Percentiles rank a stretch among this genome's conserved stretches.
Conservation (phyloP, 164 flowering plant genomes). For the Tinospora cordifolia region DNA sequence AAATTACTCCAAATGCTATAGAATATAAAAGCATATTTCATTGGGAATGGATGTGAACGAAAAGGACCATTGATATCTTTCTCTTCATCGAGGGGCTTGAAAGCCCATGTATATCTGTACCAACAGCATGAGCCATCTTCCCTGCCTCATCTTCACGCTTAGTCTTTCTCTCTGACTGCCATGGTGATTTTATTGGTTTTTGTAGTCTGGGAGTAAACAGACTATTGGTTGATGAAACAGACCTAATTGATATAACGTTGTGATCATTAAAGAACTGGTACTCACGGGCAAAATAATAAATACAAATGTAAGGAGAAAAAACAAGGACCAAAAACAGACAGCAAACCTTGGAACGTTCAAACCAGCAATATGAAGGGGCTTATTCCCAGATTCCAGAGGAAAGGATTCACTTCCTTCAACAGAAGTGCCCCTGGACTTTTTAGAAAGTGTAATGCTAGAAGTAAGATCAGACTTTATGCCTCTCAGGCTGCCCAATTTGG, state of each 20-base stretch:
- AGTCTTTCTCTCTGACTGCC: constrained; percentile 17
- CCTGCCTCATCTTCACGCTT: constrained; percentile 9
- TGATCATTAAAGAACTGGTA: background rate
- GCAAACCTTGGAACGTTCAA: constrained; percentile 38
- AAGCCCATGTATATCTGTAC: constrained; percentile 25
- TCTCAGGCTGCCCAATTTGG: constrained; percentile 18
- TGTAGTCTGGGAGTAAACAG: constrained; percentile 17
- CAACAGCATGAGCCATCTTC: constrained; percentile 20
- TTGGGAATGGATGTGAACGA: background rate
- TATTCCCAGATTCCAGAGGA: constrained; percentile 24
- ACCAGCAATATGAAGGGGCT: constrained; percentile 26
- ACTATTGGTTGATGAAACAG: constrained; percentile 17
- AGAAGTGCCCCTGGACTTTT: constrained; percentile 20
- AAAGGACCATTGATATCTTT: constrained; percentile 49
- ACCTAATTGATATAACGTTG: constrained; percentile 20
- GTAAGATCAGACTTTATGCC: constrained; percentile 21
- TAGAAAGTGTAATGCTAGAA: constrained; percentile 18
- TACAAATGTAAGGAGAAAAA: constrained; percentile 4
- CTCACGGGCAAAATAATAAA: constrained; percentile 4
- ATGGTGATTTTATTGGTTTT: constrained; percentile 23
- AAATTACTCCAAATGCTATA: background rate
- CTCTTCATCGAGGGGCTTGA: constrained; percentile 45
- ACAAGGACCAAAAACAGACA: background rate
- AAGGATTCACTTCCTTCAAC: constrained; percentile 21
- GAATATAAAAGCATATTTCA: background rate